Evolutionary conservation across 306 rosid genomes (phyloP).

Genomic region (Notholithocarpus densiflorus): DNA sequence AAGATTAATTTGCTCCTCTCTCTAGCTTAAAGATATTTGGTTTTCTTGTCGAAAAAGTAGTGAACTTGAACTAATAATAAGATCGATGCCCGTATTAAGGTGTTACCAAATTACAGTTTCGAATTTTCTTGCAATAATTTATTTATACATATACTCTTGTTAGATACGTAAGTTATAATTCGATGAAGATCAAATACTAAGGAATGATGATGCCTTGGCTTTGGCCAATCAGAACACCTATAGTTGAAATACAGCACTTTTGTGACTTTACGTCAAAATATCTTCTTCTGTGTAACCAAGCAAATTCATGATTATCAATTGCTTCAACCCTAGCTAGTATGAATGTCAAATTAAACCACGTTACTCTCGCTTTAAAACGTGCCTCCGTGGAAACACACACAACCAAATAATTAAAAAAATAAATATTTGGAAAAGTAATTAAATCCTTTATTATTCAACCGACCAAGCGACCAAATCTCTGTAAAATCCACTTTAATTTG

Average conservation of each 20-base stretch:
- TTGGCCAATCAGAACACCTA: background rate
- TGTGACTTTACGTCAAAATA: background rate
- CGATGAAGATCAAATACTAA: too few species aligned
- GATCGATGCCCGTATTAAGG: too few species aligned
- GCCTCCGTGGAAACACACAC: background rate
- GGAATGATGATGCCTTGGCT: too few species aligned
- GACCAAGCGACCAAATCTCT: slow-evolving; percentile 5
- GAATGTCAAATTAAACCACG: background rate
- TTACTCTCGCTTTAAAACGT: background rate
- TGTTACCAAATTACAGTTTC: too few species aligned
- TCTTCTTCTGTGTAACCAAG: background rate
- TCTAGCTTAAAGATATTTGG: too few species aligned
- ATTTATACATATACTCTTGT: too few species aligned
- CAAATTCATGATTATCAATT: background rate
- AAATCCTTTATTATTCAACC: background rate
- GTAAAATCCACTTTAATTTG: background rate
- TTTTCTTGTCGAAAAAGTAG: too few species aligned
- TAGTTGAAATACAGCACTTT: background rate
- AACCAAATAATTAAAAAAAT: background rate
- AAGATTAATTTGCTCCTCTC: too few species aligned
- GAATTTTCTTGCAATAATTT: too few species aligned
- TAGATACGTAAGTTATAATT: too few species aligned
- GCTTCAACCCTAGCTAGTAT: background rate
- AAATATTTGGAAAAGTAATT: background rate
- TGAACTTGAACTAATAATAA: too few species aligned